Evolutionary conservation across 208 protist species (phyloP), one percentile per base, ranked within the genome.

Genomic region (Leishmania turanica): DNA sequence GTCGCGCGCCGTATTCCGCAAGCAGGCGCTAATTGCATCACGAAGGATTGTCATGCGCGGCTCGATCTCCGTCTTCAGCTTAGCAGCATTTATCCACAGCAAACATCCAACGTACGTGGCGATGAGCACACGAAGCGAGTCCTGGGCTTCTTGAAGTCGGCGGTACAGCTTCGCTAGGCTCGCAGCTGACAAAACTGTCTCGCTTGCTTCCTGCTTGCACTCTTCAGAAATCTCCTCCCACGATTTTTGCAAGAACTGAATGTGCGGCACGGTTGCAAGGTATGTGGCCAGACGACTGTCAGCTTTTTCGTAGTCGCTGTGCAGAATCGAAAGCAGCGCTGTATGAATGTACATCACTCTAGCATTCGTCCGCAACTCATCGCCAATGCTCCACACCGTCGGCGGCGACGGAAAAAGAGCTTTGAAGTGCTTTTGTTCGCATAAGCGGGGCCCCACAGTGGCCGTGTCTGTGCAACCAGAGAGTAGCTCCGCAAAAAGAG

Each of bases 51-150:
- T 81, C 82, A 98, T 91, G 27, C 94, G 88, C 21, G 95, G 95
- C 77, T 98, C 94, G 51, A 98, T 91, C 68, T 97, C 94, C 17
- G 88, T 92, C 84, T 97, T 97, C 53, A 98, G 86, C 73, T 97
- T 97, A 0, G 89, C 89, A 37, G 94, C 92, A 84, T 98, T 98
- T 64, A 98, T 92, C 93, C 94, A 97, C 79, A 98, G 85, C 71
- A 91, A 93, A 75, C 95, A 86, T 11, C 95, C 93, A 7, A 98
- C 93, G 83, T 96, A 95, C 0, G 95, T 95, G 15, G 95, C 89
- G 80, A 96, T 98, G 40, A 98, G 84, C n/a, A 96, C 93, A 49
- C 92, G 89, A 65, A 97, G 81, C 5, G 92, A 87, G 77, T 96
- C 91, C 51, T 96, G 90, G 4, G 94, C 96, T 49, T 95, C 91